phyloP scores from a whole-genome alignment of 2,329 filamentous ascomycete genomes.

The Davidsoniella neocaledoniae region DNA sequence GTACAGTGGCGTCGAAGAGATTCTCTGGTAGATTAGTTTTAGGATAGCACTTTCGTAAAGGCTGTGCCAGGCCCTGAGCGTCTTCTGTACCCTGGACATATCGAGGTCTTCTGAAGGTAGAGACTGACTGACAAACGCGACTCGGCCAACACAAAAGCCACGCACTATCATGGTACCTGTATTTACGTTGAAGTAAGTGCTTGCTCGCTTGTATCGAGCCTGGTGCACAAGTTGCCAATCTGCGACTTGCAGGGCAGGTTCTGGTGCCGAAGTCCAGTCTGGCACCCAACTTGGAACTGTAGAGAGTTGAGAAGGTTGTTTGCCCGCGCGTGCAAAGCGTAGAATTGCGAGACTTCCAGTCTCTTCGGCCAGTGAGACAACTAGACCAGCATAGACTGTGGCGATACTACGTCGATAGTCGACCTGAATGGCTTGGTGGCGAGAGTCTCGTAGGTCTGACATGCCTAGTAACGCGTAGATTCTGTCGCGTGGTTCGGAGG shows the following conservation, averaged over 20 bases:
- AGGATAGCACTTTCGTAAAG: slow-evolving; percentile 1
- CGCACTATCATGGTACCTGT: not conserved
- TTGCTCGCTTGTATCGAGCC: not conserved
- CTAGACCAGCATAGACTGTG: not conserved
- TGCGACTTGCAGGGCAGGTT: not conserved
- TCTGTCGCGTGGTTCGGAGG: slow-evolving; percentile 15
- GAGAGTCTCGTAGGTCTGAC: not conserved
- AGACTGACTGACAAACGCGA: not conserved
- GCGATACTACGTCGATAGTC: not conserved
- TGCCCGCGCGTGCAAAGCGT: not conserved
- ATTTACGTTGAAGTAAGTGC: not conserved
- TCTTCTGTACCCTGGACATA: not conserved
- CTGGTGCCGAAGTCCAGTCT: slow-evolving; percentile 4
- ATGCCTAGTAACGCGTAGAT: slow-evolving; percentile 16
- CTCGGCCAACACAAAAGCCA: not conserved
- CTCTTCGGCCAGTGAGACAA: not conserved
- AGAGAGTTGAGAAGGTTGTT: not conserved
- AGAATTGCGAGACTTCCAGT: slow-evolving; percentile 1
- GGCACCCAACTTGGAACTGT: not conserved
- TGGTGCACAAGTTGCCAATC: not conserved
- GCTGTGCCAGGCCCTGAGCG: not conserved
- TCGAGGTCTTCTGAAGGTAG: no score
- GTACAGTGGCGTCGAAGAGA: slow-evolving; percentile 1
- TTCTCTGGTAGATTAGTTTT: not conserved
- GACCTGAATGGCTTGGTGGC: not conserved